Evolutionary conservation across 306 rosid species (phyloP).

Genomic region (Carpinus fangiana): DNA sequence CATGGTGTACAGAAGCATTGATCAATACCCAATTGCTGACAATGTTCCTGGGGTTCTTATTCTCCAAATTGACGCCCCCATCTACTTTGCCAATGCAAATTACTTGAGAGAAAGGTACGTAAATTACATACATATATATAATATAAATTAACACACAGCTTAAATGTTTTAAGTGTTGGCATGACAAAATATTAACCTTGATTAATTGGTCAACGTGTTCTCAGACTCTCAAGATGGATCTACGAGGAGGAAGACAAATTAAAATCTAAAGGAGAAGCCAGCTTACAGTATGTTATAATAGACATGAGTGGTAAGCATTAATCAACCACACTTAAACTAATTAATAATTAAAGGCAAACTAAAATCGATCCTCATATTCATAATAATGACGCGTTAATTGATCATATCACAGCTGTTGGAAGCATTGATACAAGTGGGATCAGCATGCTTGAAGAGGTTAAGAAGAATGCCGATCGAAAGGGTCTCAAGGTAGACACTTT

Average conservation of each 20-base stretch:
- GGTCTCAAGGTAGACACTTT: slow-evolving; percentile 58
- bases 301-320: slow-evolving; percentile 66
- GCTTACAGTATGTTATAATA: slow-evolving; percentile 72
- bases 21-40: slow-evolving; percentile 70
- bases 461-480: slow-evolving; percentile 72
- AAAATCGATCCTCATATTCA: neutral
- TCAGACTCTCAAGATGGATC: slow-evolving; percentile 89
- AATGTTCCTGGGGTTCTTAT: slow-evolving; percentile 75
- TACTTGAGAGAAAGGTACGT: slow-evolving; percentile 83
- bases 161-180: neutral
- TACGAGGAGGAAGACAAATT: slow-evolving; percentile 86
- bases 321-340: neutral
- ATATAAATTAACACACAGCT: neutral
- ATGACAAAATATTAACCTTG: neutral
- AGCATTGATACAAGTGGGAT: slow-evolving; percentile 98
- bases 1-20: slow-evolving; percentile 62
- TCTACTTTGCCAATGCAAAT: slow-evolving; percentile 79
- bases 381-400: neutral
- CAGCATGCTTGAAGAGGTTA: slow-evolving; percentile 91
- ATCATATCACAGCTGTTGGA: slow-evolving; percentile 65
- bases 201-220: slow-evolving; percentile 11
- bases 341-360: slow-evolving; percentile 8
- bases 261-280: slow-evolving; percentile 60
- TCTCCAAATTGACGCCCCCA: slow-evolving; percentile 72
- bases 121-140: neutral